Percentiles rank a stretch among this genome's conserved stretches.
Evolutionary conservation across 129 eudicot species (phyloP).

Genomic region (Flaveria robusta): DNA sequence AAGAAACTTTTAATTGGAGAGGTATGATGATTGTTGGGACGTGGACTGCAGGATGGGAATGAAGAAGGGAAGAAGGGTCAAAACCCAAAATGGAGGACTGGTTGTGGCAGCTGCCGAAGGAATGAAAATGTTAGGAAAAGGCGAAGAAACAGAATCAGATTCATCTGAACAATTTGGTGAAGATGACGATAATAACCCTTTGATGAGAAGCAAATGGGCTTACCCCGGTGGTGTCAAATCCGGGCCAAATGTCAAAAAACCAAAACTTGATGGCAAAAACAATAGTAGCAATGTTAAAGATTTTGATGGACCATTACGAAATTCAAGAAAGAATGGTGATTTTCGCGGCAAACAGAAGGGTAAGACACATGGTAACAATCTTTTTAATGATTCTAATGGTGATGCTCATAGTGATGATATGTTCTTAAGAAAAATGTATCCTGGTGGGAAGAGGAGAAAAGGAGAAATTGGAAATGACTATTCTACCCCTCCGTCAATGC

Average conservation of each 20-base stretch:
- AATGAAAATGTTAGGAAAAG: slow-evolving; percentile 42
- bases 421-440: slow-evolving; percentile 38
- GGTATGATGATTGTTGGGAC: slow-evolving; percentile 6
- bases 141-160: slow-evolving; percentile 91
- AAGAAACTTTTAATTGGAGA: slow-evolving; percentile 5
- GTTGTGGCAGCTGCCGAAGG: slow-evolving; percentile 50
- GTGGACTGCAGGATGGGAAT: slow-evolving; percentile 39
- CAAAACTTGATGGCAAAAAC: slow-evolving; percentile 46
- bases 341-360: slow-evolving; percentile 52
- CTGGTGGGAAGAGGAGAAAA: slow-evolving; percentile 54
- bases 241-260: slow-evolving; percentile 42
- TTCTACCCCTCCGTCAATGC: slow-evolving; percentile 41
- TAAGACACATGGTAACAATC: slow-evolving; percentile 49
- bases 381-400: slow-evolving; percentile 33
- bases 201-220: slow-evolving; percentile 96
- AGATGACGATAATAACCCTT: slow-evolving; percentile 71
- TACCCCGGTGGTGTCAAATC: slow-evolving; percentile 60
- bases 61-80: slow-evolving; percentile 43
- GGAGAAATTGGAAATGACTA: slow-evolving; percentile 49
- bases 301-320: slow-evolving; percentile 48
- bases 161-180: slow-evolving; percentile 73
- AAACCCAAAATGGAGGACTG: slow-evolving; percentile 55
- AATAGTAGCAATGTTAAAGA: slow-evolving; percentile 32
- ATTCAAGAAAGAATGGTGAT: slow-evolving; percentile 41
- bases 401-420: slow-evolving; percentile 39